phyloP scores from a whole-genome alignment of 2,329 filamentous ascomycete species.

The Venturia carpophila region DNA sequence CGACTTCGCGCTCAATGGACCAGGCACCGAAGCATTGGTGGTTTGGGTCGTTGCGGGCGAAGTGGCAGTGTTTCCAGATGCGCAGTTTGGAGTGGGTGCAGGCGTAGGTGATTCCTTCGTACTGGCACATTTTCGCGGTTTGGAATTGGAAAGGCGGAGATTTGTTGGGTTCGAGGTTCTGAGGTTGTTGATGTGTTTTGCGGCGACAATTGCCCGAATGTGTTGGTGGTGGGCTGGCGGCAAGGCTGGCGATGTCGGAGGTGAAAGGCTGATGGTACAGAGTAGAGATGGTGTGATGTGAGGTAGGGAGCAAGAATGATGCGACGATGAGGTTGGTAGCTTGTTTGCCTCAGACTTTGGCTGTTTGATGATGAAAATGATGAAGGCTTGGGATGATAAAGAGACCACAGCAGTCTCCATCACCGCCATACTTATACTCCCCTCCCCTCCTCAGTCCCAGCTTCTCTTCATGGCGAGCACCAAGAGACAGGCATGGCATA shows the following conservation, averaged over 20 bases:
- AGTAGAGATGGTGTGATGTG: neutral
- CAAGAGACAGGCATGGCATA: neutral
- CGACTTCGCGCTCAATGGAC: constrained; percentile 52
- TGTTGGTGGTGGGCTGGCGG: neutral
- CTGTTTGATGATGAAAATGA: neutral
- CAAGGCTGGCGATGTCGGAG: constrained; percentile 2
- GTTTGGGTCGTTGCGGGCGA: constrained; percentile 61
- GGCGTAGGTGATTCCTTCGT: constrained; percentile 58
- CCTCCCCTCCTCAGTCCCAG: neutral
- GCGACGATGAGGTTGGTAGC: neutral
- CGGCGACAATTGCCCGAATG: neutral
- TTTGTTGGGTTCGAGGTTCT: neutral
- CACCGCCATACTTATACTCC: neutral
- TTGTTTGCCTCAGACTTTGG: neutral
- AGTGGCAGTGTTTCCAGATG: constrained; percentile 64
- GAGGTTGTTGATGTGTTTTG: neutral
- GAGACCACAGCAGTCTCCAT: neutral
- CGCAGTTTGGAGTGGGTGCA: constrained; percentile 55
- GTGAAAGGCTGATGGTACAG: constrained; percentile 5
- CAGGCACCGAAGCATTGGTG: constrained; percentile 64
- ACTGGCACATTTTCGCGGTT: constrained; percentile 54
- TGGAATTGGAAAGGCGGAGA: neutral
- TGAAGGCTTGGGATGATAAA: neutral
- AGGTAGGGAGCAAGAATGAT: neutral
- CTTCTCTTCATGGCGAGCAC: neutral